phyloP scores from a whole-genome alignment of 2,329 filamentous ascomycete species.

The Drechslerella coelobrocha region DNA sequence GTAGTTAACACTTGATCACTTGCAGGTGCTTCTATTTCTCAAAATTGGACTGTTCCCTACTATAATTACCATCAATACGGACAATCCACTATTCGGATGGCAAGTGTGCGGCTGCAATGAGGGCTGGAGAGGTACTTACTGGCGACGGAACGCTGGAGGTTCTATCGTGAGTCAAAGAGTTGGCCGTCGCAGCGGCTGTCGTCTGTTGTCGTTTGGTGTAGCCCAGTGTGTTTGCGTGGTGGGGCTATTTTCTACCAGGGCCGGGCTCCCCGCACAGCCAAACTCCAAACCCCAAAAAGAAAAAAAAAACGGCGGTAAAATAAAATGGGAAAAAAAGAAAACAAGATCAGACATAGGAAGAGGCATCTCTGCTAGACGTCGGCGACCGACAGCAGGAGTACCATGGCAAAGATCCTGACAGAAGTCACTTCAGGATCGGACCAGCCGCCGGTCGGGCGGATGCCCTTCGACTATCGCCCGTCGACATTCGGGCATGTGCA shows the following conservation, averaged over 20 bases:
- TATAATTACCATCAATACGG: too few relatives aligned
- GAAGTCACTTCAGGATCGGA: too few relatives aligned
- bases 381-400: too few relatives aligned
- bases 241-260: background rate
- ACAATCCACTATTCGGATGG: too few relatives aligned
- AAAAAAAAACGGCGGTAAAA: background rate
- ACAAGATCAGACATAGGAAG: too few relatives aligned
- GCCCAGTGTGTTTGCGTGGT: background rate
- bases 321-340: too few relatives aligned
- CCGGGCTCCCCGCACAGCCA: background rate
- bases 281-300: background rate
- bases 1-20: background rate
- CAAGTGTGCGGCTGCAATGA: background rate
- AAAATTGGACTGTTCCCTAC: too few relatives aligned
- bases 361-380: too few relatives aligned
- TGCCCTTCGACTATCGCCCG: slow-evolving; percentile 3
- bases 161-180: background rate
- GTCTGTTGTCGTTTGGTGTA: background rate
- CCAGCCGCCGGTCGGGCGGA: background rate
- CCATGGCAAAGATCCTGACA: too few relatives aligned
- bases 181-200: background rate
- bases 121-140: background rate
- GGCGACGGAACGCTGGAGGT: background rate
- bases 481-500: slow-evolving; percentile 18
- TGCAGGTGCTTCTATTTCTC: background rate